These are phyloP conservation scores for Fusarium sp. DNA, from an alignment of 2,329 filamentous ascomycete species.

Conservation along the genomic window DNA sequence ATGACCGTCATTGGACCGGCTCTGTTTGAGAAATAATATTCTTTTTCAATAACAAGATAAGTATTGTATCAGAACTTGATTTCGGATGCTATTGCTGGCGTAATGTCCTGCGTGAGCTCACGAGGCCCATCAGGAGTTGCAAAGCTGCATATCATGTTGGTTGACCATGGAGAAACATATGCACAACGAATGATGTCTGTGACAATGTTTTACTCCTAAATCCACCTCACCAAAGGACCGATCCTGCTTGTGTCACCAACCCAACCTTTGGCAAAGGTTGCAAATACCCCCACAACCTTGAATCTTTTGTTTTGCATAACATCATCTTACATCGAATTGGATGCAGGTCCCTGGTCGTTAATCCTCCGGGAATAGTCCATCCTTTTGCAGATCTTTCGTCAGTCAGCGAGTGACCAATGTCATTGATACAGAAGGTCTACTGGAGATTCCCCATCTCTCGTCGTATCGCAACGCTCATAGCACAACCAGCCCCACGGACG, in stretches of 20 bases:
- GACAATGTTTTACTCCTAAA: conserved; percentile 10
- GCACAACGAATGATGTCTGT: conserved; percentile 21
- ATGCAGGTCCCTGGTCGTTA: conserved; percentile 39
- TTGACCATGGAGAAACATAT: neutral
- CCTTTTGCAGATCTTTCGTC: conserved; percentile 31
- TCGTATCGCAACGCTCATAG: conserved; percentile 6
- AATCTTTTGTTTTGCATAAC: conserved; percentile 13
- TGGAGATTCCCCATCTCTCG: conserved; percentile 20
- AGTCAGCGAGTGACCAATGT: conserved; percentile 21
- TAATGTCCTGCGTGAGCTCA: neutral
- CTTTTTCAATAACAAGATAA: conserved; percentile 1
- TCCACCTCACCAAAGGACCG: conserved; percentile 17
- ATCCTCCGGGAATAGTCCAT: conserved; percentile 27
- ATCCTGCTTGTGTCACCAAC: conserved; percentile 19
- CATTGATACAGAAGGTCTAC: conserved; percentile 7
- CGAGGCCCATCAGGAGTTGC: neutral
- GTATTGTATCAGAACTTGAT: conserved; percentile 5
- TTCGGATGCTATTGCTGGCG: neutral
- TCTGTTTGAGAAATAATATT: conserved; percentile 4
- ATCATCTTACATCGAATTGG: conserved; percentile 14
- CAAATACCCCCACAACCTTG: conserved; percentile 23
- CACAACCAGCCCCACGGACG: conserved; percentile 26
- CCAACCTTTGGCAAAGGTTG: conserved; percentile 12
- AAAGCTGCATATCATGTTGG: conserved; percentile 2
- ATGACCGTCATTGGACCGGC: conserved; percentile 28